These are phyloP conservation scores for Aphanocladium album DNA, from an alignment of 2,329 filamentous ascomycete species.

Conservation along the genomic window DNA sequence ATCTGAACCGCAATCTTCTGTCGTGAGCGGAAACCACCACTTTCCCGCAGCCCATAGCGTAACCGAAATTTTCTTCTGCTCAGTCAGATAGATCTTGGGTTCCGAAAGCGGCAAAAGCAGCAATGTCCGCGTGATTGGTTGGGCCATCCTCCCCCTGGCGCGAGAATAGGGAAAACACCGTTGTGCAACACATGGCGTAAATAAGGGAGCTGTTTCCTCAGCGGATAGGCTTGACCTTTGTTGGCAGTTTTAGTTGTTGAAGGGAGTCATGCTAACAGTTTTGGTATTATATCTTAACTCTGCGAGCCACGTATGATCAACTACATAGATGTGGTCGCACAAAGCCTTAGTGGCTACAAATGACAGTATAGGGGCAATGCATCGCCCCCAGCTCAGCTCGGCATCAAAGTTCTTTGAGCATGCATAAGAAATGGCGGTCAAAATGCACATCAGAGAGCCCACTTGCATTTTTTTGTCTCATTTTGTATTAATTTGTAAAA, in stretches of 20 bases:
- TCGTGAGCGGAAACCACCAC: background rate
- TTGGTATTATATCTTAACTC: background rate
- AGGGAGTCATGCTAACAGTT: background rate
- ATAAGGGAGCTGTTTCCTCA: background rate
- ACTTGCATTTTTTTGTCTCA: conserved; percentile 4
- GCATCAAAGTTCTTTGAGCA: background rate
- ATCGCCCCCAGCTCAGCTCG: background rate
- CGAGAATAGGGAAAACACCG: background rate
- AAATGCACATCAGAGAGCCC: background rate
- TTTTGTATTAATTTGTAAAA: background rate
- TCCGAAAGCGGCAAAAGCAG: background rate
- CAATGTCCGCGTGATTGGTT: background rate
- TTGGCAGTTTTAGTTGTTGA: background rate
- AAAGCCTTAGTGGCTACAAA: background rate
- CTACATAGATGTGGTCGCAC: conserved; percentile 9
- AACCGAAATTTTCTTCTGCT: background rate
- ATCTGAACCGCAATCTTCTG: background rate
- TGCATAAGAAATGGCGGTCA: conserved; percentile 9
- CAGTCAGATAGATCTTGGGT: background rate
- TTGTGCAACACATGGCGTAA: conserved; percentile 1
- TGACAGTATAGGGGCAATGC: background rate
- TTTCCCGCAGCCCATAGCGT: background rate
- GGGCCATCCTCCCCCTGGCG: background rate
- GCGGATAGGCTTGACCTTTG: background rate
- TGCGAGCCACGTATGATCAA: conserved; percentile 3